A percentile compares a stretch with the other conserved stretches of the same genome.
phyloP scores from a whole-genome alignment of 2,329 filamentous ascomycete genomes.

The Venturia nashicola region DNA sequence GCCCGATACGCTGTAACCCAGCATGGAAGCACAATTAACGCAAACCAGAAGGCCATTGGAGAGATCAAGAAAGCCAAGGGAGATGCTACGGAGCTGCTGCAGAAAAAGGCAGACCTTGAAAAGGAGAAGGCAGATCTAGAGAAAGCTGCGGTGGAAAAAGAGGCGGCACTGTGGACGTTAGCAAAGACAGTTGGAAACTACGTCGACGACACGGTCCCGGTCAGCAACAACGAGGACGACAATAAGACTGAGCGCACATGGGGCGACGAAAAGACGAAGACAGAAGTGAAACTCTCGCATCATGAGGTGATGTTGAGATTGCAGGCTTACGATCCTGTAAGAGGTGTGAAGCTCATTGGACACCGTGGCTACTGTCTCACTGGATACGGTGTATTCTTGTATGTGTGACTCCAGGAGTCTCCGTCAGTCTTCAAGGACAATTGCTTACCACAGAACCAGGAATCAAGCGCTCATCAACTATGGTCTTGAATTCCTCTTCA shows the following conservation, averaged over 20 bases:
- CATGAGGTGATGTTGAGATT: constrained; percentile 84
- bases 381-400: constrained; percentile 68
- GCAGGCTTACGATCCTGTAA: constrained; percentile 85
- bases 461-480: constrained; percentile 95
- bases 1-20: constrained; percentile 69
- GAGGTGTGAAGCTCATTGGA: constrained; percentile 86
- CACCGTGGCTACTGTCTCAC: constrained; percentile 90
- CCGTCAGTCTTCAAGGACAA: background rate
- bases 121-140: constrained; percentile 72
- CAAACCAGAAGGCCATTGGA: constrained; percentile 78
- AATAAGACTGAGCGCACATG: constrained; percentile 68
- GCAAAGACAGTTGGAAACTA: constrained; percentile 79
- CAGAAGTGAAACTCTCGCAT: constrained; percentile 85
- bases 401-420: constrained; percentile 41
- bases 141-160: constrained; percentile 63
- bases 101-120: constrained; percentile 65
- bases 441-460: background rate
- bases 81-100: constrained; percentile 66
- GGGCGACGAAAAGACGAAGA: constrained; percentile 61
- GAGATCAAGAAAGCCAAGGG: constrained; percentile 92
- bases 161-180: constrained; percentile 60
- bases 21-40: constrained; percentile 75
- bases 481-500: constrained; percentile 75
- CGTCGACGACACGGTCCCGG: constrained; percentile 77
- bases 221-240: constrained; percentile 80